These are phyloP conservation scores for Paecilomyces variotii DNA, from an alignment of 2,329 filamentous ascomycete species.

Conservation along the genomic window DNA sequence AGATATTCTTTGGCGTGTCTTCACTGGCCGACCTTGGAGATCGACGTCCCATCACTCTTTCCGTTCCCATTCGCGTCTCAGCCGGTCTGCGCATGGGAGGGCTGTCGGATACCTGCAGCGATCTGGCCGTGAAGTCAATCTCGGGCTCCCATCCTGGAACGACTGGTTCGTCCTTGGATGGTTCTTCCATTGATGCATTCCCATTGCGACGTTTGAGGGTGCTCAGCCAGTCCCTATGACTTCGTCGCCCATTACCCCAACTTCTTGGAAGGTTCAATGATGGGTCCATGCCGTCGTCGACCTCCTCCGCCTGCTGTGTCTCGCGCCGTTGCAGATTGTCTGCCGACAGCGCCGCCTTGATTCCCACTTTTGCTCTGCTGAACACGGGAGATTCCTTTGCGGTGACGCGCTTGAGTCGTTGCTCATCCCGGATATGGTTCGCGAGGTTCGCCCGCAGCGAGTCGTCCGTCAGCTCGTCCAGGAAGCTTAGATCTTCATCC, in stretches of 20 bases:
- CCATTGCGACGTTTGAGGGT: slow-evolving; percentile 19
- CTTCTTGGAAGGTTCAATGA: slow-evolving; percentile 28
- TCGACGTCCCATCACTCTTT: not conserved
- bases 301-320: slow-evolving; percentile 13
- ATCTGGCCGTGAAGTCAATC: slow-evolving; percentile 17
- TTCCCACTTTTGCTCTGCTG: slow-evolving; percentile 29
- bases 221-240: slow-evolving; percentile 27
- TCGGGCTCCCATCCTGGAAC: slow-evolving; percentile 18
- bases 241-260: slow-evolving; percentile 28
- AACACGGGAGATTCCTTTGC: slow-evolving; percentile 32
- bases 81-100: slow-evolving; percentile 18
- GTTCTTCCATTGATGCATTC: slow-evolving; percentile 11
- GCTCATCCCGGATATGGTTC: slow-evolving; percentile 30
- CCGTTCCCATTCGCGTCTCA: slow-evolving; percentile 9
- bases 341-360: slow-evolving; percentile 21
- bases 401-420: slow-evolving; percentile 31
- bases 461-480: slow-evolving; percentile 25
- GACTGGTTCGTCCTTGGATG: slow-evolving; percentile 6
- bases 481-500: slow-evolving; percentile 24
- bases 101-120: slow-evolving; percentile 23
- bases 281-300: slow-evolving; percentile 17
- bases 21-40: slow-evolving; percentile 2
- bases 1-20: slow-evolving; percentile 13
- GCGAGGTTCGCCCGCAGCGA: slow-evolving; percentile 25
- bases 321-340: slow-evolving; percentile 31